A percentile compares a stretch with the other conserved stretches of the same genome.
phyloP scores from a whole-genome alignment of 2,329 filamentous ascomycete species.

The Fusarium buharicum region DNA sequence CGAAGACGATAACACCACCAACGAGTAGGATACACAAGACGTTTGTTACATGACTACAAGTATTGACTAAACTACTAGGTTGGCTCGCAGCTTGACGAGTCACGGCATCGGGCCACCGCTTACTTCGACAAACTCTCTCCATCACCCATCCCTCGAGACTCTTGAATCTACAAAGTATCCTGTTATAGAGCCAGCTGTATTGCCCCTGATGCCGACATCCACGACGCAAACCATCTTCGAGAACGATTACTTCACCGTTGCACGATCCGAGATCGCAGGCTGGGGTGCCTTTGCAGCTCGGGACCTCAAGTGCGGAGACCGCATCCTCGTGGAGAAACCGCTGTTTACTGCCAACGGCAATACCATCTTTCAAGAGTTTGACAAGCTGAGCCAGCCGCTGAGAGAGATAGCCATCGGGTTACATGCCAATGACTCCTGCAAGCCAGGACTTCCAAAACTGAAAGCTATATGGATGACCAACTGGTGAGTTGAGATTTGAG shows the following conservation, averaged over 20 bases:
- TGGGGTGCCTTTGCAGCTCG: slow-evolving; percentile 59
- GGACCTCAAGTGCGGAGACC: slow-evolving; percentile 52
- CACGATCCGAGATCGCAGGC: slow-evolving; percentile 55
- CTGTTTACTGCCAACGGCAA: slow-evolving; percentile 50
- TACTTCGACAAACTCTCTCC: slow-evolving; percentile 12
- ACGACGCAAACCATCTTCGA: slow-evolving; percentile 41
- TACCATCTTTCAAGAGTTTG: slow-evolving; percentile 51
- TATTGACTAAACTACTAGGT: slow-evolving; percentile 20
- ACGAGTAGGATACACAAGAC: slow-evolving; percentile 32
- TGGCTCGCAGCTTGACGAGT: slow-evolving; percentile 29
- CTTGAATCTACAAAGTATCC: too few species aligned
- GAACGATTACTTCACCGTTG: slow-evolving; percentile 56
- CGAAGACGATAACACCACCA: slow-evolving; percentile 36
- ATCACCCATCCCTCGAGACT: slow-evolving; percentile 10
- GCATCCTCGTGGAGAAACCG: slow-evolving; percentile 58
- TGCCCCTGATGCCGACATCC: slow-evolving; percentile 10
- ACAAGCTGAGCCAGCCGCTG: slow-evolving; percentile 47
- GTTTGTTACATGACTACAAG: background rate
- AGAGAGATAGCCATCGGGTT: slow-evolving; percentile 53
- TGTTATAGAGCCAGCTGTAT: background rate
- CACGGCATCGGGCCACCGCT: slow-evolving; percentile 12
- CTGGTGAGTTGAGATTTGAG: slow-evolving; percentile 51
- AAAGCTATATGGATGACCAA: slow-evolving; percentile 59
- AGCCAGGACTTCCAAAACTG: slow-evolving; percentile 45
- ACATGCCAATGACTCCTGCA: slow-evolving; percentile 48